Evolutionary conservation across 306 rosid species (phyloP).

Genomic region (Cicer yamashitae): DNA sequence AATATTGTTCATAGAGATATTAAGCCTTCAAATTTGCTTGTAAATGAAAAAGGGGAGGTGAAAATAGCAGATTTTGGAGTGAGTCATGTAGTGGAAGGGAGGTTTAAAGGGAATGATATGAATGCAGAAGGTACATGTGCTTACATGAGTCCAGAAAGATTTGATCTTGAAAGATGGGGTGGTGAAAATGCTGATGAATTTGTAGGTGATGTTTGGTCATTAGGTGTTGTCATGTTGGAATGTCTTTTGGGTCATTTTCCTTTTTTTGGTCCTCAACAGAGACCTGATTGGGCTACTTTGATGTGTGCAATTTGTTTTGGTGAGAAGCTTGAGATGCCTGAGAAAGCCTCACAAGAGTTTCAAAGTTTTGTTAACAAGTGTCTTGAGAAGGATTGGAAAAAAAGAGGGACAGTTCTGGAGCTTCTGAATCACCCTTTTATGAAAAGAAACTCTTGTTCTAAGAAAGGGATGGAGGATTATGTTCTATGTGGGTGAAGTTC

Average conservation of each 20-base stretch:
- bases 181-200: slow-evolving; percentile 52
- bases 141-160: slow-evolving; percentile 76
- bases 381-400: slow-evolving; percentile 78
- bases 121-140: slow-evolving; percentile 59
- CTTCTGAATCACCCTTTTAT: slow-evolving; percentile 70
- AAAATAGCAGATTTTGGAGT: slow-evolving; percentile 84
- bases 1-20: slow-evolving; percentile 75
- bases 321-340: slow-evolving; percentile 60
- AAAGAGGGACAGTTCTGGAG: slow-evolving; percentile 62
- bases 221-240: slow-evolving; percentile 65
- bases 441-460: slow-evolving; percentile 18
- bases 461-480: slow-evolving; percentile 33
- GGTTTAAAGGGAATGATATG: slow-evolving; percentile 16
- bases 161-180: slow-evolving; percentile 66
- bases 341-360: slow-evolving; percentile 55
- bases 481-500: slow-evolving; percentile 35
- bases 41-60: slow-evolving; percentile 58
- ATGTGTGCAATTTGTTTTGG: slow-evolving; percentile 70
- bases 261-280: slow-evolving; percentile 52
- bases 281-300: slow-evolving; percentile 64
- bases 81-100: slow-evolving; percentile 50
- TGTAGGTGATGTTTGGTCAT: slow-evolving; percentile 70
- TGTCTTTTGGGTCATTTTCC: slow-evolving; percentile 65
- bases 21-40: slow-evolving; percentile 69
- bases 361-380: slow-evolving; percentile 60